Percentiles rank a stretch among this genome's conserved stretches.
These are phyloP conservation scores for Colletotrichum lentis DNA, from an alignment of 2,329 filamentous ascomycete species.

Conservation along the genomic window DNA sequence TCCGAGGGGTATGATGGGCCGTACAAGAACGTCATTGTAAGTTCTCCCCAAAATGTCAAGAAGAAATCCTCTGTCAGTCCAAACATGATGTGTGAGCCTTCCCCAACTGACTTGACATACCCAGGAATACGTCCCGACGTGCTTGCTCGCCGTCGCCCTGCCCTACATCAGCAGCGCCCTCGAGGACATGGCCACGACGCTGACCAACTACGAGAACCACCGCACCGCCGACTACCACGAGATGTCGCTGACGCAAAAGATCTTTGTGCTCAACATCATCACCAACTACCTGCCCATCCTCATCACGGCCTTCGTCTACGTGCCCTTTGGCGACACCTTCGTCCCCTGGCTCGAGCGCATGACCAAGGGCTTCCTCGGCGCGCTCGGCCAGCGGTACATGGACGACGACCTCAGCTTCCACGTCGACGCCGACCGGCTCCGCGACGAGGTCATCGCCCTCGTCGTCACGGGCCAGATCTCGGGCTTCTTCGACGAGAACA, in stretches of 20 bases:
- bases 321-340: slow-evolving; percentile 74
- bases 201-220: slow-evolving; percentile 79
- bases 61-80: too few species aligned
- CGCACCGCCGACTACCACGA: slow-evolving; percentile 75
- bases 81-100: too few species aligned
- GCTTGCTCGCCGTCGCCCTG: slow-evolving; percentile 71
- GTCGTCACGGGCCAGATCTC: slow-evolving; percentile 77
- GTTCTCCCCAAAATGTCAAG: too few species aligned
- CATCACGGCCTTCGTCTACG: slow-evolving; percentile 80
- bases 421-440: slow-evolving; percentile 71
- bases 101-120: too few species aligned
- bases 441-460: slow-evolving; percentile 78
- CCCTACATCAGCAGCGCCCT: slow-evolving; percentile 71
- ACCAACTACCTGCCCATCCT: slow-evolving; percentile 80
- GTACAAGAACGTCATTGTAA: slow-evolving; percentile 69
- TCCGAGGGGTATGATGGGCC: slow-evolving; percentile 77
- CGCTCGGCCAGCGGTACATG: slow-evolving; percentile 59
- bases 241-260: slow-evolving; percentile 74
- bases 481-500: slow-evolving; percentile 74
- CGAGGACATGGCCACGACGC: slow-evolving; percentile 66
- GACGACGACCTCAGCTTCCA: slow-evolving; percentile 61
- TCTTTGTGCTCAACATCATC: slow-evolving; percentile 81
- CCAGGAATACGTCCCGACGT: slow-evolving; percentile 76
- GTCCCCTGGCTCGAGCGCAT: slow-evolving; percentile 73
- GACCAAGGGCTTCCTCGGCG: slow-evolving; percentile 56